Evolutionary conservation across 768 basidiomycete genomes (phyloP).

Genomic region (Podaxis sp.): DNA sequence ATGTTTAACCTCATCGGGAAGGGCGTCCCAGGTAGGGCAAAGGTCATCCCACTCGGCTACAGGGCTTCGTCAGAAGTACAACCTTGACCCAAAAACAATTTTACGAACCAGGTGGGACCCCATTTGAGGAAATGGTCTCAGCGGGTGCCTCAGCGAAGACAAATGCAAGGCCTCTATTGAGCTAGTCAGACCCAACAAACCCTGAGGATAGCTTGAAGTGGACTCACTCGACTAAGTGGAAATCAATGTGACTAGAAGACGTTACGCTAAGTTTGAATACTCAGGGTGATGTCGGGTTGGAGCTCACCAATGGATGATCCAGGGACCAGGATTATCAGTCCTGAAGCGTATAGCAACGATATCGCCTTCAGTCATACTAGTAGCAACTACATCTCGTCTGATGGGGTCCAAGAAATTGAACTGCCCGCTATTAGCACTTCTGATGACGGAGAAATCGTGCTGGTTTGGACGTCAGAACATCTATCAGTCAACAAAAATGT

Average conservation of each 20-base stretch:
- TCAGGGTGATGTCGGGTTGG: not conserved
- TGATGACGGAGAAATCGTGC: slow-evolving; percentile 40
- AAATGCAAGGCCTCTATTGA: slow-evolving; percentile 29
- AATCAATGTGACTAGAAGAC: slow-evolving; percentile 7
- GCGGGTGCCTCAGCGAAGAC: slow-evolving; percentile 31
- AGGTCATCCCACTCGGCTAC: slow-evolving; percentile 21
- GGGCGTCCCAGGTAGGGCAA: slow-evolving; percentile 25
- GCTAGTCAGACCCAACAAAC: not conserved
- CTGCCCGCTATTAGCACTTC: slow-evolving; percentile 33
- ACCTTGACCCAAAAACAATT: not conserved
- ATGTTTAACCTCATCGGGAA: slow-evolving; percentile 3
- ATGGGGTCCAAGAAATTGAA: slow-evolving; percentile 54
- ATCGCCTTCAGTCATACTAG: slow-evolving; percentile 32
- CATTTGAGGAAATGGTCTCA: slow-evolving; percentile 12
- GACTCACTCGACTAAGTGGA: not conserved
- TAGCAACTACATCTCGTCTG: slow-evolving; percentile 52
- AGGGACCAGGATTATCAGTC: slow-evolving; percentile 52
- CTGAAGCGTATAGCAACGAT: slow-evolving; percentile 47
- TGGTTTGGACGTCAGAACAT: not conserved
- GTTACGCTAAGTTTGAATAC: not conserved
- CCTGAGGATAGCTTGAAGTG: not conserved
- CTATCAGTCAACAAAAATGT: not conserved
- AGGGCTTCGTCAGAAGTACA: not conserved
- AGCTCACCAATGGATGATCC: slow-evolving; percentile 47
- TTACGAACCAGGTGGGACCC: not conserved